These are phyloP conservation scores for Anastatica hierochuntica DNA, from an alignment of 345 rosid genomes.

Conservation along the genomic window DNA sequence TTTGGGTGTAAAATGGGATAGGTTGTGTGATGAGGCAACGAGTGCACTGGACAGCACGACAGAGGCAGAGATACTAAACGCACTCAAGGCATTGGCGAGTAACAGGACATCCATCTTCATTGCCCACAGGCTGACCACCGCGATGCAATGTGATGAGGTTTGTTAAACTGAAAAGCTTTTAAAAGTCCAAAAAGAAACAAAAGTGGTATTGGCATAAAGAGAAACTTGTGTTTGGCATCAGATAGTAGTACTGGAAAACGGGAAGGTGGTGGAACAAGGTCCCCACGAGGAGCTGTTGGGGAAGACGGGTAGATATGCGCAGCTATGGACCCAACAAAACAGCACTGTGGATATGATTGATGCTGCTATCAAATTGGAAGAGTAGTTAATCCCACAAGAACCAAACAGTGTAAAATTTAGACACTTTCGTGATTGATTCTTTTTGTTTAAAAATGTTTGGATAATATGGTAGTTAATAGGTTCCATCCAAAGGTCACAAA, in stretches of 20 bases:
- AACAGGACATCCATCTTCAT: constrained; percentile 86
- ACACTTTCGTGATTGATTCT: too few species aligned
- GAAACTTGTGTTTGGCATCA: constrained; percentile 25
- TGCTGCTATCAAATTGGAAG: constrained; percentile 38
- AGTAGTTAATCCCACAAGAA: too few species aligned
- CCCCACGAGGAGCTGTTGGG: constrained; percentile 71
- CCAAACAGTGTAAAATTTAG: too few species aligned
- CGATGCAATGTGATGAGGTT: constrained; percentile 99
- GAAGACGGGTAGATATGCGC: constrained; percentile 88
- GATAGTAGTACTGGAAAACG: constrained; percentile 89
- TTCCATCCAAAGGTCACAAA: too few species aligned
- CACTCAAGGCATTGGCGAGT: constrained; percentile 72
- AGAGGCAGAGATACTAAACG: constrained; percentile 86
- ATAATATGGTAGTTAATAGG: too few species aligned
- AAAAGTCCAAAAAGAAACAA: background rate
- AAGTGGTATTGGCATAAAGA: background rate
- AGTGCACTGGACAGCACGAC: constrained; percentile 99
- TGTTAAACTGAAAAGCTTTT: background rate
- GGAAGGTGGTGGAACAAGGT: constrained; percentile 93
- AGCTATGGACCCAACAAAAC: constrained; percentile 91
- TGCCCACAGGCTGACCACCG: constrained; percentile 98
- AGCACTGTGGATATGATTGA: constrained; percentile 52
- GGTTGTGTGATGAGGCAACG: constrained; percentile 98
- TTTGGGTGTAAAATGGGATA: constrained; percentile 21
- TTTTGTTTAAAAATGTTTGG: too few species aligned